Conservation (phyloP, 768 basidiomycete genomes). For the Paxillus involutus region DNA sequence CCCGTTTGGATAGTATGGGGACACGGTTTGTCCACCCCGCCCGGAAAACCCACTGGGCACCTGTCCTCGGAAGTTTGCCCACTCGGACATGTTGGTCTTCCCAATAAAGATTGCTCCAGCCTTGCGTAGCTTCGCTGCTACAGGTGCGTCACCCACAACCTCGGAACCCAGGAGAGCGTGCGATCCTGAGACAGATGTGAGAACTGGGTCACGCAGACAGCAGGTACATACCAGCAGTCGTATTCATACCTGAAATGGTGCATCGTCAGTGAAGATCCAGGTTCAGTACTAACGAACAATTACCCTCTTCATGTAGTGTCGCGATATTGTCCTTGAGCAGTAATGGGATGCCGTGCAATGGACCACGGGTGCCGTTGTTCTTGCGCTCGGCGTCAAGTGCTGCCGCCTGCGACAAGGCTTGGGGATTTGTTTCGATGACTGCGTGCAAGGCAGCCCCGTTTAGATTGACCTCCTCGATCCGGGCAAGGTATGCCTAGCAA, state of each 20-base stretch:
- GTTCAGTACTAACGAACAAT: background rate
- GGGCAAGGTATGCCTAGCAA: slow-evolving; percentile 58
- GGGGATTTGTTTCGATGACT: slow-evolving; percentile 59
- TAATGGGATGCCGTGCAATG: slow-evolving; percentile 60
- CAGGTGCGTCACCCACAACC: slow-evolving; percentile 33
- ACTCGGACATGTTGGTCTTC: slow-evolving; percentile 46
- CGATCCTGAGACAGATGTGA: slow-evolving; percentile 25
- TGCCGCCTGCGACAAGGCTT: slow-evolving; percentile 52
- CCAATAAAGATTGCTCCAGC: slow-evolving; percentile 40
- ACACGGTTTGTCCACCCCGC: slow-evolving; percentile 44
- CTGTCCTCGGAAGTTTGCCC: slow-evolving; percentile 40
- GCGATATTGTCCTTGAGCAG: slow-evolving; percentile 51
- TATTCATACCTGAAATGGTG: slow-evolving; percentile 33
- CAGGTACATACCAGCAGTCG: slow-evolving; percentile 32
- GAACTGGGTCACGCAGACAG: background rate
- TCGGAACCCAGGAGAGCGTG: slow-evolving; percentile 36
- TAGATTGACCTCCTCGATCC: slow-evolving; percentile 66
- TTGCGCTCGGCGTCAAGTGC: slow-evolving; percentile 49
- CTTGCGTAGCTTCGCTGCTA: slow-evolving; percentile 27
- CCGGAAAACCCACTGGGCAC: slow-evolving; percentile 46
- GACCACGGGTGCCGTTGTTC: slow-evolving; percentile 41
- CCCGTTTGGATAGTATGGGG: slow-evolving; percentile 41
- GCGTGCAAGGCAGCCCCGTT: slow-evolving; percentile 58
- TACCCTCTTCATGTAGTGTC: slow-evolving; percentile 31
- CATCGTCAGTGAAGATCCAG: background rate